Evolutionary conservation across 2,329 filamentous ascomycete species (phyloP).

Genomic region (Chaetomium sp.): DNA sequence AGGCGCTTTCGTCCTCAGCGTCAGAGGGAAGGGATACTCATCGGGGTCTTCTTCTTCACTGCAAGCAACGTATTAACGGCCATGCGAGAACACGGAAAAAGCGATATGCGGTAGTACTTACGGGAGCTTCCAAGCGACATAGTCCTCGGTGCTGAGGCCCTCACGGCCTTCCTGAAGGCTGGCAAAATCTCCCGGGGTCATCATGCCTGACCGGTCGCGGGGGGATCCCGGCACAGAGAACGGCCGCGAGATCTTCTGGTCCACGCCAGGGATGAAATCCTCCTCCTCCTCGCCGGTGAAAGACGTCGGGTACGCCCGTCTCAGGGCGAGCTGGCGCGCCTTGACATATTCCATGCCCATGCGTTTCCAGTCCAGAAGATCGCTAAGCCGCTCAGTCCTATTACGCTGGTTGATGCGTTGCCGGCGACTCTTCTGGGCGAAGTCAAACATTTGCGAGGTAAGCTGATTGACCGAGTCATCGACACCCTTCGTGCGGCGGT

Average conservation of each 20-base stretch:
- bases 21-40: slow-evolving; percentile 56
- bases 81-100: not conserved
- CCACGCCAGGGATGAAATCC: slow-evolving; percentile 85
- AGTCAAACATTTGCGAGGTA: slow-evolving; percentile 87
- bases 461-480: slow-evolving; percentile 97
- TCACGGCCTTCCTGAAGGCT: slow-evolving; percentile 92
- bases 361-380: slow-evolving; percentile 95
- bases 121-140: slow-evolving; percentile 96
- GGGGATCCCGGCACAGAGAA: slow-evolving; percentile 93
- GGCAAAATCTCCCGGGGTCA: slow-evolving; percentile 97
- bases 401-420: slow-evolving; percentile 99
- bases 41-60: slow-evolving; percentile 91
- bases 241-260: slow-evolving; percentile 91
- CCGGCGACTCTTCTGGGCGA: slow-evolving; percentile 83
- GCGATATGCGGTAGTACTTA: slow-evolving; percentile 50
- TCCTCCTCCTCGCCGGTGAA: slow-evolving; percentile 78
- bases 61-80: slow-evolving; percentile 27
- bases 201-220: slow-evolving; percentile 87
- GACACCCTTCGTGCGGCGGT: slow-evolving; percentile 88
- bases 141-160: slow-evolving; percentile 90
- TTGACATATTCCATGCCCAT: slow-evolving; percentile 99
- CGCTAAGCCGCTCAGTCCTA: slow-evolving; percentile 87
- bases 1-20: slow-evolving; percentile 47
- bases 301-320: slow-evolving; percentile 83
- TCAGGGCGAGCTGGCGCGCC: slow-evolving; percentile 83